Base-by-base conservation (phyloP, 768 basidiomycete species). In the Cystofilobasidium bisporidii region DNA sequence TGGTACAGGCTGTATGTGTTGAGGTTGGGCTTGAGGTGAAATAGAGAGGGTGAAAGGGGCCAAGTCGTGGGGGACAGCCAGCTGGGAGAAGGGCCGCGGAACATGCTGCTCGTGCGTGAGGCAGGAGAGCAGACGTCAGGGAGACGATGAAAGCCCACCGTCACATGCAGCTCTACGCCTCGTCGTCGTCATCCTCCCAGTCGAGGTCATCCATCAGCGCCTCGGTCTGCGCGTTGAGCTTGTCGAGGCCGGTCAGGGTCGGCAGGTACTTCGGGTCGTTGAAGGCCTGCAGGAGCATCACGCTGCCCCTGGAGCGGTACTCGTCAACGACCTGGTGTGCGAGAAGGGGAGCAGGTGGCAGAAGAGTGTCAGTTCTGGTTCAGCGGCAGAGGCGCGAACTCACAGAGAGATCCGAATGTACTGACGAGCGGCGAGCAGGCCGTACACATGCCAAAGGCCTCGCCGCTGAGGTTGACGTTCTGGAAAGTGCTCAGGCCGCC, bases 401-500 rank as follows among this genome's bases (percentile, higher is more conserved):
- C n/a, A n/a, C n/a, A n/a, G n/a, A n/a, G n/a, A n/a, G n/a, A n/a
- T n/a, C n/a, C n/a, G n/a, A 50, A 63, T 3, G 4, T 24, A 32
- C 30, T 20, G n/a, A 91, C 90, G 26, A 81, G 81, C 71, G 88
- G 85, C 63, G 87, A 88, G 74, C 96, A 99, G 0, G 90, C 96
- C 1, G 92, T 94, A 75, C 94, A 99, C 64, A 81, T 80, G 63
- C 86, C 83, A 74, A 88, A 99, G 1, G 91, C 89, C 2, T 87
- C 85, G 0, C 94, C 96, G 0, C 86, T 84, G 67, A 99, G 85
- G 32, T 84, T 83, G 72, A 97, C 80, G 50, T 85, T 91, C 61
- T 85, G 82, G 81, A 94, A 99, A 70, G 90, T 87, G 8, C 85
- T 84, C 3, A 98, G 81, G 80, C 85, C 91, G 0, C 93, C 96